Evolutionary conservation across 257 asterid species (phyloP).

Genomic region (Scutellaria minor): DNA sequence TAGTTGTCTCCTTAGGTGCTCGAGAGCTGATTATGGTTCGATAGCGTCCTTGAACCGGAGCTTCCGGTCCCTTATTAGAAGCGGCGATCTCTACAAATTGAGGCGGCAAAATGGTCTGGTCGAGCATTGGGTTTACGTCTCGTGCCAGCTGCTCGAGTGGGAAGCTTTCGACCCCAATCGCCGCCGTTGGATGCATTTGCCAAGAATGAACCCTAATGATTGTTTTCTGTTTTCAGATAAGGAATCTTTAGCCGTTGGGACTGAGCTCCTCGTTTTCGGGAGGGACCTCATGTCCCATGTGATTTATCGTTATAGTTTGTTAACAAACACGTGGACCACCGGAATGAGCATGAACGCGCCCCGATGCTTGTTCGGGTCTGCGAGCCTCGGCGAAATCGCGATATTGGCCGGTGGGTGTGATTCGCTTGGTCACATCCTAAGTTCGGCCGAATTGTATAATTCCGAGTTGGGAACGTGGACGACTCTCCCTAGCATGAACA

Average conservation of each 20-base stretch:
- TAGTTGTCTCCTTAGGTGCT: conserved; percentile 60
- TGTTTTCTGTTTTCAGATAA: conserved; percentile 74
- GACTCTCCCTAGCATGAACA: conserved; percentile 72
- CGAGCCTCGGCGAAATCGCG: conserved; percentile 83
- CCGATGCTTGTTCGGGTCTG: conserved; percentile 78
- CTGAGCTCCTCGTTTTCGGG: conserved; percentile 90
- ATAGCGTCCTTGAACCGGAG: conserved; percentile 57
- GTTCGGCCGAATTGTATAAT: conserved; percentile 68
- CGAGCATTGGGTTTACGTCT: conserved; percentile 76
- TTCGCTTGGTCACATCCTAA: conserved; percentile 40
- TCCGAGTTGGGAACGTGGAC: conserved; percentile 60
- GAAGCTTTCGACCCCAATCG: conserved; percentile 67
- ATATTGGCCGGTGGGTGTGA: conserved; percentile 95
- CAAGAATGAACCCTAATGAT: conserved; percentile 74
- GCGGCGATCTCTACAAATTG: conserved; percentile 54
- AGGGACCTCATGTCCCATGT: conserved; percentile 74
- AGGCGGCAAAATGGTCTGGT: conserved; percentile 57
- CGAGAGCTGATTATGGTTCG: conserved; percentile 65
- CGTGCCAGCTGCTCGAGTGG: conserved; percentile 66
- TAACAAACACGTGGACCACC: conserved; percentile 60
- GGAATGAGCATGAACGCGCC: conserved; percentile 59
- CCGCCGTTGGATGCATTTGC: conserved; percentile 59
- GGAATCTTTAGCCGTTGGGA: conserved; percentile 95
- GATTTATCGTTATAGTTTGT: conserved; percentile 76
- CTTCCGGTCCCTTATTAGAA: conserved; percentile 62